Percentiles rank a stretch among this genome's conserved stretches.
Conservation (phyloP, 495 filamentous ascomycete species). For the Aspergillus diversus region DNA sequence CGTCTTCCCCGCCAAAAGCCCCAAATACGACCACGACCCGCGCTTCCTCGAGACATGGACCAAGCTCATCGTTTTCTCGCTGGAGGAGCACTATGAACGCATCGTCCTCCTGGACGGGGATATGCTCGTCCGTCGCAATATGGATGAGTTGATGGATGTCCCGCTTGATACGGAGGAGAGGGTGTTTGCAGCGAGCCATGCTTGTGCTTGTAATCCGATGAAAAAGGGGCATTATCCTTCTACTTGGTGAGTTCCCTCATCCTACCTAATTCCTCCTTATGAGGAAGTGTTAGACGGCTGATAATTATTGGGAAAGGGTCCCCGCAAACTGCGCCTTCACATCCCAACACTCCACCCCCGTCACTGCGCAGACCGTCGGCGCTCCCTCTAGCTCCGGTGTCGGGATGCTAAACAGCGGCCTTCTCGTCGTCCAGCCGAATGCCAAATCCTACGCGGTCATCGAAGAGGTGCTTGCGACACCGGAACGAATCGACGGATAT, state of each 20-base stretch:
- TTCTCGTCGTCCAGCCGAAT: conserved; percentile 73
- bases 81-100: conserved; percentile 68
- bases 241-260: conserved; percentile 56
- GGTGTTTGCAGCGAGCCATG: conserved; percentile 75
- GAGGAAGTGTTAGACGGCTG: not conserved
- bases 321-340: conserved; percentile 79
- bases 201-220: conserved; percentile 82
- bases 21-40: conserved; percentile 54
- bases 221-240: conserved; percentile 74
- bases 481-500: conserved; percentile 50
- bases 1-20: conserved; percentile 19
- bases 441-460: conserved; percentile 60
- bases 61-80: conserved; percentile 76
- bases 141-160: conserved; percentile 86
- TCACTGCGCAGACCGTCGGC: conserved; percentile 58
- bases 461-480: conserved; percentile 32
- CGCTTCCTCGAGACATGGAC: conserved; percentile 85
- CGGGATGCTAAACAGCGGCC: conserved; percentile 72
- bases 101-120: conserved; percentile 83
- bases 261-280: not conserved
- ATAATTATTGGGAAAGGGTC: conserved; percentile 41
- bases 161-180: conserved; percentile 62
- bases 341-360: conserved; percentile 61
- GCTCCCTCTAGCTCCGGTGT: conserved; percentile 56
- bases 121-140: conserved; percentile 76